Evolutionary conservation across 495 filamentous ascomycete genomes (phyloP), one percentile per base, ranked within the genome.

Genomic region (Podospora didyma): DNA sequence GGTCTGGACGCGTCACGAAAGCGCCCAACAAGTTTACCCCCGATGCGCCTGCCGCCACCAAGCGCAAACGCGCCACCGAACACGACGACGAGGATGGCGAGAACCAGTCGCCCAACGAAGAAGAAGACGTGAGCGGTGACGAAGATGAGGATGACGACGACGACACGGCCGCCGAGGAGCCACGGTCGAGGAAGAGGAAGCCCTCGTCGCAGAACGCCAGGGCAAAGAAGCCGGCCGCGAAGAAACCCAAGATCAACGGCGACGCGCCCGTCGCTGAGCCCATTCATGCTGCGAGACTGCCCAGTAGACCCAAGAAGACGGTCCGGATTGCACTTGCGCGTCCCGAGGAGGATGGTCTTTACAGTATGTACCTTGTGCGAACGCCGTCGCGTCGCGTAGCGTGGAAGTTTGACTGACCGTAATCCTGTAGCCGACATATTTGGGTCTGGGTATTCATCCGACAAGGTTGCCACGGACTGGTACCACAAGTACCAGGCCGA

Each of bases 391-490:
- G 26, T 31, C 26, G 26, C 26, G 26, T 31, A 3, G 26, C 10
- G 19, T 63, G 57, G n/a, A n/a, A n/a, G n/a, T n/a, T n/a, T n/a
- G n/a, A n/a, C 67, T 73, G 47, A 72, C 56, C 48, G 53, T 59
- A 12, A 45, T 61, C 9, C 3, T 42, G 24, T 67, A 96, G 90
- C 83, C 64, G 88, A 93, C 57, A 80, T 96, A 6, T 96, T 95
- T 69, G 82, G 79, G n/a, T 84, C 85, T 44, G 86, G 82, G 37
- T 78, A 86, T 42, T 78, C 77, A 20, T 72, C 83, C 19, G 87
- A 96, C 54, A 85, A 87, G 28, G 85, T 90, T n/a, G 90, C 90
- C 5, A 82, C 85, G 17, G 79, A 86, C 45, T 97, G 92, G 93
- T 79, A 92, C 49, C 72, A 79, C 28, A 78, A 79, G 61, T 97